phyloP scores from a whole-genome alignment of 2,329 filamentous ascomycete species.

The Septoria linicola region DNA sequence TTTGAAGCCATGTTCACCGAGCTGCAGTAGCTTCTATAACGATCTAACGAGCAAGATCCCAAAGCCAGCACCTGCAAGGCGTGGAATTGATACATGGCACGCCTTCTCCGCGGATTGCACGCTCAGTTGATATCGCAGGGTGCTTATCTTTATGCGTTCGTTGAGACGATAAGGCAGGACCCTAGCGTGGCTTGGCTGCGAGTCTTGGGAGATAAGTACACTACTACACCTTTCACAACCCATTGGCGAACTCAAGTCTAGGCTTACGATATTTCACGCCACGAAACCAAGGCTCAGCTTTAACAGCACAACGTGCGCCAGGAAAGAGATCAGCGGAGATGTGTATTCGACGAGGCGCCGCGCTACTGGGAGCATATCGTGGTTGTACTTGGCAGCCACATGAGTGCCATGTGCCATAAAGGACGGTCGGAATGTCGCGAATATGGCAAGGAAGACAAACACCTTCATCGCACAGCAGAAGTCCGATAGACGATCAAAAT shows the following conservation, averaged over 20 bases:
- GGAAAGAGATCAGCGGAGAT: background rate
- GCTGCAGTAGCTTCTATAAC: too few species aligned
- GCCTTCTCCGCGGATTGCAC: conserved; percentile 1
- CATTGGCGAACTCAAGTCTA: background rate
- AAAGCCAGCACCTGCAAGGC: too few species aligned
- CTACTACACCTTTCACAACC: background rate
- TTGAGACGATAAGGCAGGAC: conserved; percentile 7
- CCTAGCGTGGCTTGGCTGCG: conserved; percentile 8
- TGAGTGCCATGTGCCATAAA: conserved; percentile 3
- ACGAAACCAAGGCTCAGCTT: background rate
- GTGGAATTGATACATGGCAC: background rate
- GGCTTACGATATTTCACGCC: background rate
- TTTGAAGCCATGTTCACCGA: too few species aligned
- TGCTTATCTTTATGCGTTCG: conserved; percentile 2
- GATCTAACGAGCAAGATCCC: too few species aligned
- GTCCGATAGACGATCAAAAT: background rate
- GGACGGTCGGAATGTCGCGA: background rate
- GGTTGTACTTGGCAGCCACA: background rate
- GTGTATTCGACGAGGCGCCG: background rate
- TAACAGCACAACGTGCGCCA: too few species aligned
- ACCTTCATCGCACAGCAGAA: background rate
- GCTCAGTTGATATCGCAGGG: background rate
- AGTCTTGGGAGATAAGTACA: conserved; percentile 15
- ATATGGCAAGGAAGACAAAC: background rate
- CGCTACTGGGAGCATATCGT: background rate